Evolutionary conservation across 2,329 filamentous ascomycete genomes (phyloP).

Genomic region (Aspergillus fumigatiaffinis): DNA sequence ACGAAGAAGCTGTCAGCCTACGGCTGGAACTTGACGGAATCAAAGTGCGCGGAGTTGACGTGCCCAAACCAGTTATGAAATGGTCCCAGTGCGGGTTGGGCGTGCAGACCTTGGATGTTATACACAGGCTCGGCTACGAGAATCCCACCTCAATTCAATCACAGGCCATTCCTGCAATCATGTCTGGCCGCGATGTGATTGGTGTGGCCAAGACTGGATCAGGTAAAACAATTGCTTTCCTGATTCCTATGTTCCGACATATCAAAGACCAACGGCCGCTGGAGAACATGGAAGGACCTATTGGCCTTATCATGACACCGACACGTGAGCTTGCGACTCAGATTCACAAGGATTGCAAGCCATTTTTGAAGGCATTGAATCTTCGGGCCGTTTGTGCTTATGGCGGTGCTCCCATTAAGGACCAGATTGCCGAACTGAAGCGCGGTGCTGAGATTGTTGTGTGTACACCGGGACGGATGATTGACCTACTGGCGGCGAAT

Average conservation of each 20-base stretch:
- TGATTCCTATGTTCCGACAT: slow-evolving; percentile 95
- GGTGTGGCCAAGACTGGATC: slow-evolving; percentile 97
- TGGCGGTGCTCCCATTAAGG: slow-evolving; percentile 91
- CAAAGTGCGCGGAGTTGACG: slow-evolving; percentile 82
- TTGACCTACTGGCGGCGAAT: slow-evolving; percentile 90
- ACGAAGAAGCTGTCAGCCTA: slow-evolving; percentile 76
- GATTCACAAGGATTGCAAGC: slow-evolving; percentile 91
- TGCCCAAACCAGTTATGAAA: slow-evolving; percentile 90
- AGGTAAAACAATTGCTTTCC: slow-evolving; percentile 93
- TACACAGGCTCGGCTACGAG: slow-evolving; percentile 76
- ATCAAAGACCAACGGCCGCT: slow-evolving; percentile 88
- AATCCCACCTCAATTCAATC: slow-evolving; percentile 91
- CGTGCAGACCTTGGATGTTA: slow-evolving; percentile 79
- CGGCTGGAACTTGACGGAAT: slow-evolving; percentile 90
- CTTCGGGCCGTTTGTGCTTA: slow-evolving; percentile 89
- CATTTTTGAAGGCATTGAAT: slow-evolving; percentile 81
- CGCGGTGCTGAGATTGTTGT: slow-evolving; percentile 93
- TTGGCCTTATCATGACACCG: slow-evolving; percentile 86
- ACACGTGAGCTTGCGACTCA: slow-evolving; percentile 91
- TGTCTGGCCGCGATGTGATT: slow-evolving; percentile 93
- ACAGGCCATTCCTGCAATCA: slow-evolving; percentile 89
- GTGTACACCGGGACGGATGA: slow-evolving; percentile 90
- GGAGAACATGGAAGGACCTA: slow-evolving; percentile 78
- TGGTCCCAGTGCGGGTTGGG: slow-evolving; percentile 95
- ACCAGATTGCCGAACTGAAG: slow-evolving; percentile 95